A percentile compares a stretch with the other conserved stretches of the same genome.
Conservation (phyloP, 805 yeast species). For the Starmerella powellii region DNA sequence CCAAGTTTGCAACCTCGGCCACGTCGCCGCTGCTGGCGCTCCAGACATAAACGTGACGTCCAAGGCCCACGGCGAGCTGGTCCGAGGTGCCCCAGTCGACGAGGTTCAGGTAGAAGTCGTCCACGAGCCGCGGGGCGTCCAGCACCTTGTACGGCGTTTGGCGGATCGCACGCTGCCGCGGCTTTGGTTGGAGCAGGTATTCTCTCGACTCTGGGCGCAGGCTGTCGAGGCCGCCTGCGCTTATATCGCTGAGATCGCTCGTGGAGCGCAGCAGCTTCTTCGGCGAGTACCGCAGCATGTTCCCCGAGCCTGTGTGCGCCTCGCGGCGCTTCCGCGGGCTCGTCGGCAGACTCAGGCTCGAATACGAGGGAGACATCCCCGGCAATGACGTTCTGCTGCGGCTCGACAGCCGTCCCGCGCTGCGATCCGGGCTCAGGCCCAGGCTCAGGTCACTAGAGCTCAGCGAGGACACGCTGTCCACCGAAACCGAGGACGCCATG, state of each 20-base stretch:
- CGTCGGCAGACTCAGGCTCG: constrained; percentile 18
- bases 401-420: not conserved
- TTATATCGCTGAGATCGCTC: constrained; percentile 18
- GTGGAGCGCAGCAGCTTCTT: constrained; percentile 11
- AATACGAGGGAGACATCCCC: constrained; percentile 2
- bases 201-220: constrained; percentile 74
- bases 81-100: constrained; percentile 95
- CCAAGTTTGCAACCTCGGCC: constrained; percentile 63
- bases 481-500: not conserved
- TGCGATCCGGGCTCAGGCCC: constrained; percentile 1
- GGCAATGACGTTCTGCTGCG: not conserved
- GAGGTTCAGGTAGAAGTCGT: constrained; percentile 82
- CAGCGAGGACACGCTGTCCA: not conserved
- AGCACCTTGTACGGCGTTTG: constrained; percentile 84
- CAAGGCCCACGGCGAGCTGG: constrained; percentile 78
- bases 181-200: constrained; percentile 68
- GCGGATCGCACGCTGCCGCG: constrained; percentile 62
- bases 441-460: not conserved
- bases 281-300: constrained; percentile 31
- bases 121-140: constrained; percentile 92
- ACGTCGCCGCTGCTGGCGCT: constrained; percentile 79
- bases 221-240: constrained; percentile 28
- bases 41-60: constrained; percentile 80
- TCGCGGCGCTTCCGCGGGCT: constrained; percentile 19
- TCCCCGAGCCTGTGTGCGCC: constrained; percentile 34